Evolutionary conservation across 768 basidiomycete genomes (phyloP).

Genomic region (Daedaleopsis sinensis): DNA sequence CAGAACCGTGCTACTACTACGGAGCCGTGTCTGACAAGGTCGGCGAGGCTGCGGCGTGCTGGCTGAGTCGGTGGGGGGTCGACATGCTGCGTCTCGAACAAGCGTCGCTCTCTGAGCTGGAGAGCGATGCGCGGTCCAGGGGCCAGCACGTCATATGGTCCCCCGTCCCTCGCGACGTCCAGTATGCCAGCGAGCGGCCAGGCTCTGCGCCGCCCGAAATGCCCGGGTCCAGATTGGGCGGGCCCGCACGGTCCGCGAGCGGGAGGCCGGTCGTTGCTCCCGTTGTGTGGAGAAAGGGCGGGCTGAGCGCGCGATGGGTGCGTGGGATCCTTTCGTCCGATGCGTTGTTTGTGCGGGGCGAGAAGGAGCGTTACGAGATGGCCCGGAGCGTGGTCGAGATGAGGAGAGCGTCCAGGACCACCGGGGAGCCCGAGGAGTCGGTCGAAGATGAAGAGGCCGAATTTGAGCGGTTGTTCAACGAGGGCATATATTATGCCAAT

Average conservation of each 20-base stretch:
- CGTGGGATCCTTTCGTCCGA: conserved; percentile 77
- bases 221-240: conserved; percentile 5
- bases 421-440: conserved; percentile 39
- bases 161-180: neutral
- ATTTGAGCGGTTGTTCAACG: conserved; percentile 70
- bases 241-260: neutral
- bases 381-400: conserved; percentile 78
- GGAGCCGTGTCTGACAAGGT: conserved; percentile 92
- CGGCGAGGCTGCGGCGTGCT: conserved; percentile 86
- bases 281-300: conserved; percentile 73
- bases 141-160: conserved; percentile 1
- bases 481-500: conserved; percentile 84
- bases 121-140: neutral
- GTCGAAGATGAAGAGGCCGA: conserved; percentile 66
- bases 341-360: conserved; percentile 75
- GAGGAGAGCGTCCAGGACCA: conserved; percentile 44
- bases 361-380: conserved; percentile 80
- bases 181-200: conserved; percentile 6
- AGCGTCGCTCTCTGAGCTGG: neutral
- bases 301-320: conserved; percentile 74
- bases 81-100: conserved; percentile 73
- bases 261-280: conserved; percentile 39
- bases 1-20: conserved; percentile 62
- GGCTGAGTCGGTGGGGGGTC: conserved; percentile 83
- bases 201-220: conserved; percentile 19